Evolutionary conservation across 2,329 filamentous ascomycete genomes (phyloP).

Genomic region (Scytalidium sp.): DNA sequence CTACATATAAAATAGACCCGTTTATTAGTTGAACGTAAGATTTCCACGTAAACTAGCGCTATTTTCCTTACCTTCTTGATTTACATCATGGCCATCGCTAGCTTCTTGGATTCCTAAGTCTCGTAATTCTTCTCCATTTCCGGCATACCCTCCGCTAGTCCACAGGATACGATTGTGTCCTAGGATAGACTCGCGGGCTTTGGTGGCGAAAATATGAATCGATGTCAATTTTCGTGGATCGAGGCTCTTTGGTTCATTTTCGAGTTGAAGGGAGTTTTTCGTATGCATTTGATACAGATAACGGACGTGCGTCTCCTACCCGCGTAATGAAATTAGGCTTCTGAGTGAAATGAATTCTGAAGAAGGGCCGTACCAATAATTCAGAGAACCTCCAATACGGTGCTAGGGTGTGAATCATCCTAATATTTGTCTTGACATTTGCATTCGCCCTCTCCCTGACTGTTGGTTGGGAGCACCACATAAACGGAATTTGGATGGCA

Average conservation of each 20-base stretch:
- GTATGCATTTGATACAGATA: background rate
- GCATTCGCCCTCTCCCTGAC: conserved; percentile 11
- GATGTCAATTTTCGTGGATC: background rate
- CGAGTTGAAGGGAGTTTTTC: background rate
- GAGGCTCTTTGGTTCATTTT: background rate
- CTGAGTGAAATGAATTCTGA: too few species aligned
- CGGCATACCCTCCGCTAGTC: background rate
- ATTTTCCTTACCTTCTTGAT: too few species aligned
- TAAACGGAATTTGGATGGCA: conserved; percentile 20
- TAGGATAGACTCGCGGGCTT: background rate
- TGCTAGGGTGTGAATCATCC: conserved; percentile 9
- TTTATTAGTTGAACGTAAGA: too few species aligned
- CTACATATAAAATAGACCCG: too few species aligned
- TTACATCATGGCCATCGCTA: background rate
- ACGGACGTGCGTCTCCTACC: background rate
- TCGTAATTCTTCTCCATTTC: background rate
- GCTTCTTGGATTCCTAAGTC: background rate
- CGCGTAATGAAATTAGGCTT: background rate
- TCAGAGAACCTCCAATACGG: conserved; percentile 6
- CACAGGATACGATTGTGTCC: background rate
- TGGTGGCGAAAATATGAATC: background rate
- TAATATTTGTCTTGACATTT: conserved; percentile 16
- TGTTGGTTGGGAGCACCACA: conserved; percentile 14
- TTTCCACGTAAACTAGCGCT: too few species aligned
- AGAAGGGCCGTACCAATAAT: background rate